Evolutionary conservation across 192 early-diverging fungal genomes (phyloP), one percentile per base, ranked within the genome.

Genomic region (Diversispora epigaea): DNA sequence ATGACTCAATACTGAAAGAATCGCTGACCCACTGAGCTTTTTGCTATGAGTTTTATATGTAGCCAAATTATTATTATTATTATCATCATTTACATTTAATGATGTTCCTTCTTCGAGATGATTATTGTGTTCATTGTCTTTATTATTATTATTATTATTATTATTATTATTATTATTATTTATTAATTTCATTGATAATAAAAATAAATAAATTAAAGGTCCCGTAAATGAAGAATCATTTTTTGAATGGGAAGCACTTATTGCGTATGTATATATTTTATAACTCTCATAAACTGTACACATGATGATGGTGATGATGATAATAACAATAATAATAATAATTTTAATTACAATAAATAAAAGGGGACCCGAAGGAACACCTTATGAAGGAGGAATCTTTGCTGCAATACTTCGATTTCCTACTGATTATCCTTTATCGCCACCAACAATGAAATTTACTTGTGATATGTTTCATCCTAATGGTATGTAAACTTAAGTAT

Each of bases 371-470:
- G 89, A 91, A 60, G 96, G 89, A 56, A 99, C 97, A 14, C 93
- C 94, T 15, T 98, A 94, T 78, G 97, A 98, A 83, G 92, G 92
- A 49, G 97, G 97, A 12, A 86, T 98, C 39, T 98, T 99, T 73
- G 88, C 94, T 22, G 95, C 97, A 2, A 90, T 85, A 7, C 77
- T 99, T 32, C 90, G 79, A 21, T 97, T 98, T 71, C 97, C 95
- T 1, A 89, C 85, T 63, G 97, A 99, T 82, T 99, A 99, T 77
- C 97, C 97, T 39, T 88, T 99, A 40, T 91, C 89, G 45, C 97
- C 97, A 19, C 97, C 97, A 11, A 87, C 83, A 17, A 99, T 99
- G 97, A 92, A 93, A 81, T 99, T 99, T 79, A 96, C 95, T 1
- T 93, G 93, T 75, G 91, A 92, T 11, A 91, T 99, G 83, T 99